Conservation (phyloP, 352 stramenopile genomes). For the Phytophthora citrophthora region DNA sequence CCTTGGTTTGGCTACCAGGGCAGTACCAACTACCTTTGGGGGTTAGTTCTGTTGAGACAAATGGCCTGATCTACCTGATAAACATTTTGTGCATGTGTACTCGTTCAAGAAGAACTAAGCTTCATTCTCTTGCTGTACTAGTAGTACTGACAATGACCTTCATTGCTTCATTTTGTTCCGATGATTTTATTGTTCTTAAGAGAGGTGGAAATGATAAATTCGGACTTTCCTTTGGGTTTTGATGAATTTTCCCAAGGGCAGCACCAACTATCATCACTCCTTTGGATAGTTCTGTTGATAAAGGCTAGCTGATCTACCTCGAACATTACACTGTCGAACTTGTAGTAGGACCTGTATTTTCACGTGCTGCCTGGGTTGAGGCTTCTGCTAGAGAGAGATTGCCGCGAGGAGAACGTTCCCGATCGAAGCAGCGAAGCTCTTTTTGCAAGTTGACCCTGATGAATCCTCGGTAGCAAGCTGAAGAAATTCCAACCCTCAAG, state of each 20-base stretch:
- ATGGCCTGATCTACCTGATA: not conserved
- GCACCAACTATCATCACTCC: not conserved
- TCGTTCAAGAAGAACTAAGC: too few species aligned
- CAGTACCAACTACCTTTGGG: slow-evolving; percentile 33
- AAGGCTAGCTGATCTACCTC: slow-evolving; percentile 16
- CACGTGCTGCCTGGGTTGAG: not conserved
- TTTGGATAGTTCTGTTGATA: not conserved
- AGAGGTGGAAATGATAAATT: not conserved
- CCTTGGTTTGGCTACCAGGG: not conserved
- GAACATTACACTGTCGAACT: not conserved
- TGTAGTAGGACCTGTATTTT: not conserved
- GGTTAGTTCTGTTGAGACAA: slow-evolving; percentile 40
- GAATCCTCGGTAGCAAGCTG: slow-evolving; percentile 57
- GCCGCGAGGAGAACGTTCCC: slow-evolving; percentile 40
- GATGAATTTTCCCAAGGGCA: too few species aligned
- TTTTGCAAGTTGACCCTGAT: slow-evolving; percentile 26
- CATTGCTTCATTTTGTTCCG: too few species aligned
- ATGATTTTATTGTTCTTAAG: too few species aligned
- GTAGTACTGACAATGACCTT: too few species aligned
- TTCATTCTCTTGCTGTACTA: too few species aligned
- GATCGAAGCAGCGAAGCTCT: slow-evolving; percentile 45
- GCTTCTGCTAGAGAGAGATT: slow-evolving; percentile 20
- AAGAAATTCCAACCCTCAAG: slow-evolving; percentile 77
- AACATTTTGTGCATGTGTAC: not conserved
- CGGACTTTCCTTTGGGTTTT: too few species aligned